These are phyloP conservation scores for Rhazya stricta DNA, from an alignment of 257 asterid genomes.

Conservation along the genomic window DNA sequence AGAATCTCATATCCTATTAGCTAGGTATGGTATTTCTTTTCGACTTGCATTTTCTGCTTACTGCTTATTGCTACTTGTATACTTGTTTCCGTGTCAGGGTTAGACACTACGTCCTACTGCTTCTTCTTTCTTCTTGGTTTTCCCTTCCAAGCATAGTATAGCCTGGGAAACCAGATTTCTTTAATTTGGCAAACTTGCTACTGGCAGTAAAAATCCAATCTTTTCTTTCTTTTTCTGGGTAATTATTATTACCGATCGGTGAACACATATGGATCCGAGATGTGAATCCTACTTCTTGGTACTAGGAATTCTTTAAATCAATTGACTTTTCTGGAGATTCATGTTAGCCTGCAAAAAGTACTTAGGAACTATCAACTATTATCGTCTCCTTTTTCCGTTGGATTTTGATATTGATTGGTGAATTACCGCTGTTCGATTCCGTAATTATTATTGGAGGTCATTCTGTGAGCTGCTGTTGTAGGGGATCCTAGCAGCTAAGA, in stretches of 20 bases:
- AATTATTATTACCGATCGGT: too few relatives aligned
- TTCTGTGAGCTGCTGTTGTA: background rate
- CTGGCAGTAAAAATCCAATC: background rate
- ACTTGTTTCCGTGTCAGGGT: background rate
- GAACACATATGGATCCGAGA: background rate
- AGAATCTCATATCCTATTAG: too few relatives aligned
- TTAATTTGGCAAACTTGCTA: background rate
- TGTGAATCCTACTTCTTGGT: background rate
- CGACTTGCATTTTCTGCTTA: background rate
- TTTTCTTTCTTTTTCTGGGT: background rate
- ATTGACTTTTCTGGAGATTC: background rate
- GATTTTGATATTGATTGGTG: background rate
- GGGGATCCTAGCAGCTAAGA: background rate
- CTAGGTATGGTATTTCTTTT: background rate
- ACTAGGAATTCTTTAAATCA: background rate
- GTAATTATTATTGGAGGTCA: background rate
- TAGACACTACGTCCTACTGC: background rate
- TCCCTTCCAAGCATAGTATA: background rate
- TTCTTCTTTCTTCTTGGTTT: background rate
- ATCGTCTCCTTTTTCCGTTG: background rate
- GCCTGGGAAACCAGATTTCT: background rate
- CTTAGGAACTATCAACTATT: too few relatives aligned
- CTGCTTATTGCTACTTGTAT: background rate
- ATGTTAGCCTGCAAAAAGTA: too few relatives aligned
- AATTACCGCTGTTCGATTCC: background rate